phyloP scores from a whole-genome alignment of 2,329 filamentous ascomycete species.

The Gnomoniopsis smithogilvyi region DNA sequence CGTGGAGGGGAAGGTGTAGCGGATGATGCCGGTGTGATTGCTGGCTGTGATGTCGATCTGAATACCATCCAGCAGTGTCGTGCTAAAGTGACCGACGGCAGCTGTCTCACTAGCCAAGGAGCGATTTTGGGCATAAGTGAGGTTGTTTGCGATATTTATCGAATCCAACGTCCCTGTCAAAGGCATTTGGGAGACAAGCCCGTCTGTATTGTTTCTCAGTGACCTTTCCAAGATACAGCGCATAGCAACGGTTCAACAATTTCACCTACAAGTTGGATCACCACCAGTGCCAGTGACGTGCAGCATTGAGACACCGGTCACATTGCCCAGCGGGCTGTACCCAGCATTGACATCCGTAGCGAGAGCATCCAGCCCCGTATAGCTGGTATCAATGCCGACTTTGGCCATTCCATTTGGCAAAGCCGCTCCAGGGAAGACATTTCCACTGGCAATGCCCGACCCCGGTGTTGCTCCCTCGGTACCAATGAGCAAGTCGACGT shows the following conservation, averaged over 20 bases:
- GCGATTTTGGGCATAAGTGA: constrained; percentile 10
- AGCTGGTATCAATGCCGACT: constrained; percentile 12
- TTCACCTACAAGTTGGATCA: constrained; percentile 5
- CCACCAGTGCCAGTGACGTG: constrained; percentile 11
- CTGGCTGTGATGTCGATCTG: constrained; percentile 9
- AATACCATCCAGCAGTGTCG: constrained; percentile 7
- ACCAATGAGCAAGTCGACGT: constrained; percentile 9
- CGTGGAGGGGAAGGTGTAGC: constrained; percentile 7
- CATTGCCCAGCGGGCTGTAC: constrained; percentile 11
- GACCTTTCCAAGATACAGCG: not conserved
- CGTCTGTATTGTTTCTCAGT: not conserved
- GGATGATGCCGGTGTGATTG: constrained; percentile 6
- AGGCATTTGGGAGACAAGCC: constrained; percentile 8
- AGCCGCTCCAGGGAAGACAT: constrained; percentile 6
- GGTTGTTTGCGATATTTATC: constrained; percentile 8
- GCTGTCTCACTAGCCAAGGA: constrained; percentile 9
- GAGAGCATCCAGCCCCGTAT: not conserved
- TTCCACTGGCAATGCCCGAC: constrained; percentile 2
- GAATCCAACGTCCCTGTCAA: not conserved
- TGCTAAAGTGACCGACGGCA: constrained; percentile 8
- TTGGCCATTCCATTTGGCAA: constrained; percentile 10
- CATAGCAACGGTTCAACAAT: not conserved
- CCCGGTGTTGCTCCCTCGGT: constrained; percentile 2
- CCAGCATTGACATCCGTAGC: constrained; percentile 7
- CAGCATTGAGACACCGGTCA: constrained; percentile 12